phyloP scores from a whole-genome alignment of 257 asterid genomes.

The Ilex asprella region DNA sequence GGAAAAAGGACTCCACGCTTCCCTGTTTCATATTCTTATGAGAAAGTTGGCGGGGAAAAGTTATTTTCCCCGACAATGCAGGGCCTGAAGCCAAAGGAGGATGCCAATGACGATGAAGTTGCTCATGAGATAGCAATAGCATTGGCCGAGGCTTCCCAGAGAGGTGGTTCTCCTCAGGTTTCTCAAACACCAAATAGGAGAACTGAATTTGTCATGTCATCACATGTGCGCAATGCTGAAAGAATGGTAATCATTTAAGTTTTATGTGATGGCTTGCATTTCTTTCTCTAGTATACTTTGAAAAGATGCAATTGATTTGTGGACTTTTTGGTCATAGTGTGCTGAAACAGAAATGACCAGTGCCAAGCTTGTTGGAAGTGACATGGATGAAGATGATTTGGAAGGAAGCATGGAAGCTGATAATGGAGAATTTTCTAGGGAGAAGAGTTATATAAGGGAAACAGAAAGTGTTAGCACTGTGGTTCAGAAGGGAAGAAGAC shows the following conservation, averaged over 20 bases:
- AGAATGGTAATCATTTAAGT: constrained; percentile 46
- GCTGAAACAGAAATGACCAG: constrained; percentile 31
- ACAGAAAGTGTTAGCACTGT: constrained; percentile 24
- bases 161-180: constrained; percentile 89
- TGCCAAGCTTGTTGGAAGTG: constrained; percentile 42
- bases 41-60: constrained; percentile 37
- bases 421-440: constrained; percentile 52
- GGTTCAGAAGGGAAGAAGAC: constrained; percentile 33
- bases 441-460: constrained; percentile 33
- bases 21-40: constrained; percentile 66
- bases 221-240: constrained; percentile 63
- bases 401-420: constrained; percentile 85
- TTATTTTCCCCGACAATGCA: constrained; percentile 50
- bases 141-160: constrained; percentile 84
- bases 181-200: constrained; percentile 71
- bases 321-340: constrained; percentile 15
- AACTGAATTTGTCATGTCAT: constrained; percentile 63
- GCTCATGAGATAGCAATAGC: constrained; percentile 83
- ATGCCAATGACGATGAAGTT: constrained; percentile 68
- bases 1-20: constrained; percentile 91
- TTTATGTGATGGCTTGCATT: not conserved
- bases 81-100: constrained; percentile 46
- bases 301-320: not conserved
- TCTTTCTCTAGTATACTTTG: not conserved
- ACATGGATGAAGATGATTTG: constrained; percentile 71